phyloP scores from a whole-genome alignment of 106 monocot genomes.

The Chionographis japonica region DNA sequence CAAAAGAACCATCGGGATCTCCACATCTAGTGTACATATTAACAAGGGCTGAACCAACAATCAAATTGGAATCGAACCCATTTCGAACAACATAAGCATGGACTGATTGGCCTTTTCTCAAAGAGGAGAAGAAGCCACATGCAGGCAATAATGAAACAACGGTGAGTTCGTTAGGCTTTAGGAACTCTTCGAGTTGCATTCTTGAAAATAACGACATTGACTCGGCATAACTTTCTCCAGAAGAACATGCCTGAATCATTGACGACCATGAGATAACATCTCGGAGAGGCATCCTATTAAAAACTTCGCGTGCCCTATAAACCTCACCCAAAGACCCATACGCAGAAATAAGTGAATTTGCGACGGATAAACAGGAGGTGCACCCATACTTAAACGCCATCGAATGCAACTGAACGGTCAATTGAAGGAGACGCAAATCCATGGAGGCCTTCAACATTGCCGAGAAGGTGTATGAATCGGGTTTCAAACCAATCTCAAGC shows the following conservation, averaged over 20 bases:
- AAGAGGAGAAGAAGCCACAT: slow-evolving; percentile 42
- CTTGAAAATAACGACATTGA: slow-evolving; percentile 28
- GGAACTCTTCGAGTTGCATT: slow-evolving; percentile 29
- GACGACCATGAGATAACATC: slow-evolving; percentile 47
- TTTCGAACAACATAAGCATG: slow-evolving; percentile 41
- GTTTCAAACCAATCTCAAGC: slow-evolving; percentile 15
- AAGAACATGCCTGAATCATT: slow-evolving; percentile 17
- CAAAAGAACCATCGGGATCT: slow-evolving; percentile 26
- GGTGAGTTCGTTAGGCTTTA: slow-evolving; percentile 42
- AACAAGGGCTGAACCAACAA: slow-evolving; percentile 32
- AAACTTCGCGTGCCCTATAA: slow-evolving; percentile 12
- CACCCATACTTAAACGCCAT: slow-evolving; percentile 18
- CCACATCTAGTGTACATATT: slow-evolving; percentile 46
- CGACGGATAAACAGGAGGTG: slow-evolving; percentile 18
- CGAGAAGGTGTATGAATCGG: slow-evolving; percentile 32
- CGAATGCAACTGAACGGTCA: slow-evolving; percentile 29
- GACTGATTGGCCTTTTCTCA: slow-evolving; percentile 40
- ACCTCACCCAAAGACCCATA: slow-evolving; percentile 29
- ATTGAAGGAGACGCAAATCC: slow-evolving; percentile 3
- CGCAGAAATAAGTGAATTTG: slow-evolving; percentile 42
- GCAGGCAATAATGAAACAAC: slow-evolving; percentile 44
- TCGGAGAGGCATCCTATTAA: slow-evolving; percentile 18
- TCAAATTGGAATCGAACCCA: slow-evolving; percentile 26
- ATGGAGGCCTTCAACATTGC: slow-evolving; percentile 28
- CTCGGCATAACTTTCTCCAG: slow-evolving; percentile 17